Evolutionary conservation across 1,284 basidiomycete species (phyloP).

Genomic region (Cryptococcus sp.): DNA sequence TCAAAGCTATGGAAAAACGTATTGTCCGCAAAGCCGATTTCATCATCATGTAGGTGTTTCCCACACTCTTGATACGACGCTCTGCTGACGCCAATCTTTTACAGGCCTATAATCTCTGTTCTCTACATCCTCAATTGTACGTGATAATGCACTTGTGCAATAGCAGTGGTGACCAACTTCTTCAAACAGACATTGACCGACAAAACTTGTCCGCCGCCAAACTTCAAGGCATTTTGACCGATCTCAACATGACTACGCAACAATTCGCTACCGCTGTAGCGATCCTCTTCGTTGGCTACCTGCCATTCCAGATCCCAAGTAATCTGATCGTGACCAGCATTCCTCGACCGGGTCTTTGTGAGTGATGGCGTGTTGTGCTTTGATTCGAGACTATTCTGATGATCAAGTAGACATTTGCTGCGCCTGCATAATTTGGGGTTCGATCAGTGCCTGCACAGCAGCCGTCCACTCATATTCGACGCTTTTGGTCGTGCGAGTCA

Average conservation of each 20-base stretch:
- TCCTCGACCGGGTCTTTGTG: slow-evolving; percentile 38
- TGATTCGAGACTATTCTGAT: slow-evolving; percentile 7
- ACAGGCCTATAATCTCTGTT: slow-evolving; percentile 27
- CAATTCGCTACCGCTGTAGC: slow-evolving; percentile 42
- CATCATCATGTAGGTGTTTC: slow-evolving; percentile 28
- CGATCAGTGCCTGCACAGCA: slow-evolving; percentile 37
- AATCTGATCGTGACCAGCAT: slow-evolving; percentile 36
- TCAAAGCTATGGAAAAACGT: slow-evolving; percentile 21
- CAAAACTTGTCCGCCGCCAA: slow-evolving; percentile 37
- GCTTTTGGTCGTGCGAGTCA: slow-evolving; percentile 24
- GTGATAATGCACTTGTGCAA: background rate
- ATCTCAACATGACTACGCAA: slow-evolving; percentile 28
- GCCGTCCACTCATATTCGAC: slow-evolving; percentile 37
- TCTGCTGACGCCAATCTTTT: background rate
- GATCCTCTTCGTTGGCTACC: slow-evolving; percentile 37
- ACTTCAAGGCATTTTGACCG: slow-evolving; percentile 24
- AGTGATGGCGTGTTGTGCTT: slow-evolving; percentile 19
- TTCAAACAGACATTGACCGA: slow-evolving; percentile 30
- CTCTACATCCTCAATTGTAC: slow-evolving; percentile 44
- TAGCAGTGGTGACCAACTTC: background rate
- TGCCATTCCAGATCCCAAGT: slow-evolving; percentile 44
- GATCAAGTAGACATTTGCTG: slow-evolving; percentile 31
- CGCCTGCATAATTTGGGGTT: slow-evolving; percentile 44
- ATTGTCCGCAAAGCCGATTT: slow-evolving; percentile 36
- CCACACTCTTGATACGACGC: background rate